Conservation (phyloP, 148 eudicot species). For the Nyssa sinensis region DNA sequence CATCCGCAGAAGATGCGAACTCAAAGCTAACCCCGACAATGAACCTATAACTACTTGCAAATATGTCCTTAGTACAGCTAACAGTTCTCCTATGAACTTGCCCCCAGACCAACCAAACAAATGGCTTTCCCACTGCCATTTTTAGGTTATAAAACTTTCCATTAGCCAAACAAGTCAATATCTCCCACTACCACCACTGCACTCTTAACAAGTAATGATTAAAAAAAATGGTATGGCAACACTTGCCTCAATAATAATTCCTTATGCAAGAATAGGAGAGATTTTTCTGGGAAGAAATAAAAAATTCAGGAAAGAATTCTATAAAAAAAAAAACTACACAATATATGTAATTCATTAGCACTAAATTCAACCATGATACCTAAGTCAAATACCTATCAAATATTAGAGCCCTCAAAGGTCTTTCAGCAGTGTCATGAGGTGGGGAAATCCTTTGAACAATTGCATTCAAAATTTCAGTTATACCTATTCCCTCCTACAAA, state of each 20-base stretch:
- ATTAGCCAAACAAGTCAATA: not conserved
- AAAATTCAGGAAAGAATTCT: no score
- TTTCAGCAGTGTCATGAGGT: conserved; percentile 63
- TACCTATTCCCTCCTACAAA: conserved; percentile 91
- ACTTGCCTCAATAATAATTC: not conserved
- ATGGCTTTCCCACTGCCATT: not conserved
- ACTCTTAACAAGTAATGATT: not conserved
- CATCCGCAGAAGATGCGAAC: no score
- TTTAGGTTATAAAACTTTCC: not conserved
- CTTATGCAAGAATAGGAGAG: not conserved
- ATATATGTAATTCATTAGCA: not conserved
- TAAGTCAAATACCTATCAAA: conserved; percentile 80
- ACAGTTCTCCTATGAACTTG: not conserved
- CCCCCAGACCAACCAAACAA: no score
- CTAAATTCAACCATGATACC: conserved; percentile 18
- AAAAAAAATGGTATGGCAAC: not conserved
- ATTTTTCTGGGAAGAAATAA: not conserved
- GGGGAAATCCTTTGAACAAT: conserved; percentile 84
- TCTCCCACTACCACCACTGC: not conserved
- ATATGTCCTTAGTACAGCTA: not conserved
- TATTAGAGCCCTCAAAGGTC: conserved; percentile 90
- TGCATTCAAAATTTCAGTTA: conserved; percentile 78
- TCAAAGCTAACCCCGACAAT: no score
- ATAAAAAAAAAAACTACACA: not conserved
- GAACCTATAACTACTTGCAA: not conserved